Conservation (phyloP, 352 stramenopile species). For the Phytophthora idaei region DNA sequence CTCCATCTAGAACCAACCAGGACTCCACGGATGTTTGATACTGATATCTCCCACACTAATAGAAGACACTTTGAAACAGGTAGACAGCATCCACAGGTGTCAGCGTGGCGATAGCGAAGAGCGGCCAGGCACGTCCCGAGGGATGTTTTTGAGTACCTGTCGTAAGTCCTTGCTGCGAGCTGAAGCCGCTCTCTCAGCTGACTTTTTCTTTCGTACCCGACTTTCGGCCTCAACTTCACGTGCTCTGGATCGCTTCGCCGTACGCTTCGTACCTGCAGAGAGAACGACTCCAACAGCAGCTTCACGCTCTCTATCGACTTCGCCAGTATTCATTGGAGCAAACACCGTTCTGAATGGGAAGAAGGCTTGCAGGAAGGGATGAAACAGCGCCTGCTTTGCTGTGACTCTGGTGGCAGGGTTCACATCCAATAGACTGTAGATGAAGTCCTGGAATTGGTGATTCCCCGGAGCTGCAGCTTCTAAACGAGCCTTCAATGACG, state of each 20-base stretch:
- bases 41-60: slow-evolving; percentile 1
- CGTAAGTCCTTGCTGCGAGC: slow-evolving; percentile 39
- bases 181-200: slow-evolving; percentile 19
- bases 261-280: slow-evolving; percentile 25
- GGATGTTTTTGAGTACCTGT: slow-evolving; percentile 39
- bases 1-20: slow-evolving; percentile 10
- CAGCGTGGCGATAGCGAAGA: slow-evolving; percentile 29
- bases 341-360: slow-evolving; percentile 77
- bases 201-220: slow-evolving; percentile 24
- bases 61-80: slow-evolving; percentile 2
- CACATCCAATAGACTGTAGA: slow-evolving; percentile 54
- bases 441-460: slow-evolving; percentile 57
- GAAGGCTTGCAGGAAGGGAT: slow-evolving; percentile 72
- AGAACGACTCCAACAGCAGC: not conserved
- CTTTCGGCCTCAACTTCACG: slow-evolving; percentile 5
- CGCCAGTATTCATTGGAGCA: slow-evolving; percentile 12
- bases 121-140: slow-evolving; percentile 17
- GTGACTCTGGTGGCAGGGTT: slow-evolving; percentile 51
- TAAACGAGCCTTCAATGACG: slow-evolving; percentile 32
- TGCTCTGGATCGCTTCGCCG: slow-evolving; percentile 11
- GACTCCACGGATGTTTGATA: slow-evolving; percentile 10
- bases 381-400: slow-evolving; percentile 57
- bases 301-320: slow-evolving; percentile 8
- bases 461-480: slow-evolving; percentile 36
- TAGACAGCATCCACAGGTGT: slow-evolving; percentile 1